Evolutionary conservation across 805 yeast species (phyloP), one percentile per base, ranked within the genome.

Genomic region (Yarrowia divulgata): DNA sequence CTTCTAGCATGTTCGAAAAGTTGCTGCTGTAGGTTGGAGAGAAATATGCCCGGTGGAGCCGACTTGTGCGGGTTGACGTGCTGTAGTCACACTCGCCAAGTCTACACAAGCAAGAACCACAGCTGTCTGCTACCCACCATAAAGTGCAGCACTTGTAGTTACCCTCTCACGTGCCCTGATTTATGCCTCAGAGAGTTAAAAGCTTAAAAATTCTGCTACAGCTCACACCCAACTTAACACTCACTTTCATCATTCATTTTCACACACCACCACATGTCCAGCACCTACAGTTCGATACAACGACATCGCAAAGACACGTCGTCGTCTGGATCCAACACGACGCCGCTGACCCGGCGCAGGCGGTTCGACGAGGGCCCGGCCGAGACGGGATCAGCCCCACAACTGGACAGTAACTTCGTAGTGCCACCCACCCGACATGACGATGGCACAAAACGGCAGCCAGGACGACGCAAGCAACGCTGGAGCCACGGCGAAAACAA

Each of bases 401-500:
- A 42, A 18, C 66, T 18, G n/a, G 57, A 63, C 23, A 40, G 50
- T 23, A 23, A 23, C 46, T 48, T 32, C 23, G 68, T 63, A 29
- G 67, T 62, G 68, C 48, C 57, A 10, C 55, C 68, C 37, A 63
- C 57, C 50, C 66, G 66, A 14, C 50, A 60, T 52, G 66, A 60
- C 52, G 68, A 63, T 23, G 68, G 55, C 29, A 39, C 68, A 16
- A 63, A 63, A 48, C 68, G 68, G 10, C 68, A 48, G 48, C 68
- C 68, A 16, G 68, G 68, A 42, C 73, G 72, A 69, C 69, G 74
- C 34, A 68, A 67, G 49, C 69, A 73, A 35, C 67, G 80, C 64
- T 77, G 80, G 80, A 77, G 75, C 29, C 34, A 40, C 18, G 75
- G 73, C 23, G 78, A 73, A 13, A 79, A 76, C 69, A 72, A 72